phyloP scores from a whole-genome alignment of 208 protist genomes.

The Trypanosoma mega region DNA sequence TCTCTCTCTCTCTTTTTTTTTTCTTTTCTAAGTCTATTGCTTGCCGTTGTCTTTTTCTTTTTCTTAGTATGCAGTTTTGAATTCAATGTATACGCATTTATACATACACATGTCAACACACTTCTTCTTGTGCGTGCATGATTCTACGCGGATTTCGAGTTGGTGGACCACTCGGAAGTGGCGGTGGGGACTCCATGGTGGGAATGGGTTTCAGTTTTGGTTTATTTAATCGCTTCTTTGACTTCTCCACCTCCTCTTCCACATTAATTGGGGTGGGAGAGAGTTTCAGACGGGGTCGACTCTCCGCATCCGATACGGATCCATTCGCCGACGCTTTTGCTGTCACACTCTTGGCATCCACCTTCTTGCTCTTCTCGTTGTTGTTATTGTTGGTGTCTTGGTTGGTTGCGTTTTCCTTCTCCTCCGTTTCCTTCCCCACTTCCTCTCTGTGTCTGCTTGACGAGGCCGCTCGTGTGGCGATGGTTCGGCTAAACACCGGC shows the following conservation, averaged over 20 bases:
- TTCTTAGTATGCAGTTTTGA: neutral
- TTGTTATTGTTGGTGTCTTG: neutral
- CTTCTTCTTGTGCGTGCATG: too few relatives aligned
- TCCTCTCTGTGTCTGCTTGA: too few relatives aligned
- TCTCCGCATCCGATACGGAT: neutral
- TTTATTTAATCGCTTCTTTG: neutral
- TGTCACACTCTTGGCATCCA: slow-evolving; percentile 17
- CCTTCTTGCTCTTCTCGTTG: slow-evolving; percentile 1
- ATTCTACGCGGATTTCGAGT: too few relatives aligned
- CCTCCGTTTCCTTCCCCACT: too few relatives aligned
- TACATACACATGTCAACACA: neutral
- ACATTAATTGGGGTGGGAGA: neutral
- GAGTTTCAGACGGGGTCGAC: too few relatives aligned
- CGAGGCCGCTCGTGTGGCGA: slow-evolving; percentile 25
- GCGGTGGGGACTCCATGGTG: neutral
- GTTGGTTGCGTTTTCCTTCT: slow-evolving; percentile 28
- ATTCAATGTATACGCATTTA: neutral
- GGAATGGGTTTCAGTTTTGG: neutral
- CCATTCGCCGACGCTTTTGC: slow-evolving; percentile 12
- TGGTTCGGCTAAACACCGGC: slow-evolving; percentile 51
- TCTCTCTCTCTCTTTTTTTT: slow-evolving; percentile 6
- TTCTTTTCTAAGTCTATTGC: too few relatives aligned
- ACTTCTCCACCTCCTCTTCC: neutral
- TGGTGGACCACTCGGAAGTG: neutral
- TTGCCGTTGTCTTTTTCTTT: slow-evolving; percentile 2